Base-by-base conservation (phyloP, 2,329 filamentous ascomycete genomes). In the Gnomoniopsis sp. region DNA sequence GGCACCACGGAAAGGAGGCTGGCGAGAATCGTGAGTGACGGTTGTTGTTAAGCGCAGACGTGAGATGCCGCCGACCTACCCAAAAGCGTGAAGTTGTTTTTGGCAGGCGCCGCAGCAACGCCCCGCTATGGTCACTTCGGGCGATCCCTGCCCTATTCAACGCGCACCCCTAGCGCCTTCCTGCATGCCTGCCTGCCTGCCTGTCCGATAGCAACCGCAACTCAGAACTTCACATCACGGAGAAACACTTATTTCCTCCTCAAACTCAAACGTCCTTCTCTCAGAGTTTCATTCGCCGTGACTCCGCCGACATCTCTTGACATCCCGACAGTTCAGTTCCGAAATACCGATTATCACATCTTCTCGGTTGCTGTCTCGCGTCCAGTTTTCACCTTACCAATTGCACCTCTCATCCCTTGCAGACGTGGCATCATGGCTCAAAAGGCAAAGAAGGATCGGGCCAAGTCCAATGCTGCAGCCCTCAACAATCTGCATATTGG, bases 401-500 rank as follows among this genome's bases (percentile, higher is more conserved):
- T 26, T 34, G 19, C n/a, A n/a, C 51, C 53, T 46, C 8, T 22
- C 22, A 22, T 7, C 30, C 41, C 22, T 33, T n/a, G 6, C 19
- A 21, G 11, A 36, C 33, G 21, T 33, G 48, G 49, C 19, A 57
- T 62, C 62, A 86, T 86, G 83, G 83, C 83, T 33, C 83, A 86
- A 68, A 86, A 86, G 69, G 83, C 83, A 58, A 84, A 83, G 69
- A 86, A 86, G 67, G 83, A 85, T 67, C 76, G 77, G 63, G 95
- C 95, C 58, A 89, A 88, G 66, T 85, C 88, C 75, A 98, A 98
- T 74, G 79, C 84, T 49, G 79, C 85, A 36, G 81, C 89, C 47
- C 86, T 99, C 49, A 90, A 88, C 70, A 90, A 87, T 69, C 90
- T 95, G 26, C 93, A 96, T 72, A 78, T 90, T 57, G 88, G 89